phyloP scores from a whole-genome alignment of 1,284 basidiomycete genomes.

The Cutaneotrichosporon cutaneum region DNA sequence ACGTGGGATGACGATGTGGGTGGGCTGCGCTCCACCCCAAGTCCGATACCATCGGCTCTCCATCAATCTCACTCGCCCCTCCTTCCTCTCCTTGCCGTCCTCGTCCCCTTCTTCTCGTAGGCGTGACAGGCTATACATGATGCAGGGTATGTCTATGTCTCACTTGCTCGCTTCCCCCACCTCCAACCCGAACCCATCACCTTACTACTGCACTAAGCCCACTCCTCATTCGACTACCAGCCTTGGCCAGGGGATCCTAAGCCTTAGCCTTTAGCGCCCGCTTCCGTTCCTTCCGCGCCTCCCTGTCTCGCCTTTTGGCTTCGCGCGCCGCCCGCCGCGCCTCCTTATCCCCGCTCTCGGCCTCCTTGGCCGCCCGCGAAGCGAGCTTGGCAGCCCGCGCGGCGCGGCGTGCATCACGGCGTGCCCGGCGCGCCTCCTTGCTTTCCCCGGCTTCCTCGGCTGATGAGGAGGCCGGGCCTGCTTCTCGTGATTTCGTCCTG shows the following conservation, averaged over 20 bases:
- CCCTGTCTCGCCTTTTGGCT: not conserved
- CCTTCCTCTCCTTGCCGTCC: not conserved
- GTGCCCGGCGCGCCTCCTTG: constrained; percentile 7
- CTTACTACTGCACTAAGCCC: no score
- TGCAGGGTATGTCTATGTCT: not conserved
- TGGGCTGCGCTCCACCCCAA: no score
- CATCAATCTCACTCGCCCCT: no score
- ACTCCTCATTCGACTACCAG: no score
- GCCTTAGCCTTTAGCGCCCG: not conserved
- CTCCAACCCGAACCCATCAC: no score
- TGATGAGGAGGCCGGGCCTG: no score
- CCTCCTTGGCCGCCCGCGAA: constrained; percentile 1
- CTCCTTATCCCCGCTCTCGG: not conserved
- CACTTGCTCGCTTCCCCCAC: no score
- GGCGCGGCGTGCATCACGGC: not conserved
- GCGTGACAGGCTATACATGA: not conserved
- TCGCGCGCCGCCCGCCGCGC: constrained; percentile 1
- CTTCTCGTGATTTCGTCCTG: no score
- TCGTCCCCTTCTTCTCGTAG: no score
- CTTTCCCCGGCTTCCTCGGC: constrained; percentile 1
- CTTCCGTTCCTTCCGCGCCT: not conserved
- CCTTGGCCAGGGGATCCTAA: not conserved
- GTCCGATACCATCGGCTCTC: no score
- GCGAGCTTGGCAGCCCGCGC: constrained; percentile 6
- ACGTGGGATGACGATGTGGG: no score